Base-by-base conservation (phyloP, 345 rosid species). In the Anacardium occidentale region DNA sequence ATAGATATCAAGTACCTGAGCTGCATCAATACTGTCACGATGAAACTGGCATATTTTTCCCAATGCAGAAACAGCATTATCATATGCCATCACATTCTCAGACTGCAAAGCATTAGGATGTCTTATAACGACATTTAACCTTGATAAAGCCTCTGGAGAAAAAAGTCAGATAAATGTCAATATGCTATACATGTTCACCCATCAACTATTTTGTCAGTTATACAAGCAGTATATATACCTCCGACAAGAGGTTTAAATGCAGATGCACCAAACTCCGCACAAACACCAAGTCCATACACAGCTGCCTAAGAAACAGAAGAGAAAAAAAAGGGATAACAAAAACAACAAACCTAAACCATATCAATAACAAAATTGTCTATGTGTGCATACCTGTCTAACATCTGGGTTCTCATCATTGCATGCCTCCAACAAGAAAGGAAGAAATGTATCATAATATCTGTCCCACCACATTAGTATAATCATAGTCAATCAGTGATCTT, bases 271-370 rank as follows among this genome's bases (percentile, higher is more conserved):
- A 91, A 90, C 84, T 96, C 99, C n/a, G 98, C 96, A 88, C 99
- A 96, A 67, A 96, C 98, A 79, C 99, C 99, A 64, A 96, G 94
- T 71, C 99, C 99, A 78, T 96, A 96, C 25, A 96, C 99, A 4
- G 99, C 99, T 45, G 99, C 99, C 98, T 93, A 88, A 57, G 71
- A 76, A 73, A 69, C 14, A 68, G 58, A 40, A 68, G 58, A 40
- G 32, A 79, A 47, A 66, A 12, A 74, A 64, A 25, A 44, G 37
- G 64, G 70, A 79, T 68, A 37, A 21, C 59, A 56, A 57, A 1
- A 60, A 20, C 14, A 10, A 52, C 7, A 15, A 52, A 72, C 55
- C 65, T 14, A 22, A 73, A 52, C 64, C 54, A 66, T 5, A 61
- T 70, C 15, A 71, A 71, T 13, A 32, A 57, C 50, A 64, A 68